A percentile compares a stretch with the other conserved stretches of the same genome.
These are phyloP conservation scores for Euphrasia arctica DNA, from an alignment of 305 asterid genomes.

Conservation along the genomic window DNA sequence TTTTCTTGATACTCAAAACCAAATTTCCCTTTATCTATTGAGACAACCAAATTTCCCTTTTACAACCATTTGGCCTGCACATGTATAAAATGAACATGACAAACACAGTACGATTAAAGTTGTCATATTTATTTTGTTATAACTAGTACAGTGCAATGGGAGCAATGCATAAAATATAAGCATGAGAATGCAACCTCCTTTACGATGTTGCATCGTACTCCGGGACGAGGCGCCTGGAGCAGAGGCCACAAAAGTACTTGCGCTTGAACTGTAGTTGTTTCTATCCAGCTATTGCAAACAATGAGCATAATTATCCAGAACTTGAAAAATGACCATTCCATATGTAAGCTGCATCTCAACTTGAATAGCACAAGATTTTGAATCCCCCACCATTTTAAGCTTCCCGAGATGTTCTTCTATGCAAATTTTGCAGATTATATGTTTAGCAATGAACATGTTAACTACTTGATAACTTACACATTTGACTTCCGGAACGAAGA, in stretches of 20 bases:
- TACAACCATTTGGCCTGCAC: no score
- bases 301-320: constrained; percentile 99
- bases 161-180: no score
- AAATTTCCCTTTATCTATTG: no score
- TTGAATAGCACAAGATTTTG: constrained; percentile 20
- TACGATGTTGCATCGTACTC: constrained; percentile 14
- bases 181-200: background rate
- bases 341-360: constrained; percentile 59
- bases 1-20: no score
- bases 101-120: no score
- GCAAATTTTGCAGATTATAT: constrained; percentile 80
- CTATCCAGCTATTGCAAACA: constrained; percentile 95
- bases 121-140: no score
- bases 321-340: constrained; percentile 83
- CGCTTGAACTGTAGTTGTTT: constrained; percentile 49
- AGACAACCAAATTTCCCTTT: no score
- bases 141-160: no score
- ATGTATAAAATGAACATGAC: no score
- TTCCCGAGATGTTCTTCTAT: constrained; percentile 31
- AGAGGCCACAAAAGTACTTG: constrained; percentile 32
- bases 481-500: constrained; percentile 97
- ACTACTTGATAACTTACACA: constrained; percentile 78
- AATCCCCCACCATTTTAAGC: constrained; percentile 20
- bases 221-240: constrained; percentile 38
- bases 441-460: constrained; percentile 96